Evolutionary conservation across 1,284 basidiomycete genomes (phyloP).

Genomic region (Chiua sp.): DNA sequence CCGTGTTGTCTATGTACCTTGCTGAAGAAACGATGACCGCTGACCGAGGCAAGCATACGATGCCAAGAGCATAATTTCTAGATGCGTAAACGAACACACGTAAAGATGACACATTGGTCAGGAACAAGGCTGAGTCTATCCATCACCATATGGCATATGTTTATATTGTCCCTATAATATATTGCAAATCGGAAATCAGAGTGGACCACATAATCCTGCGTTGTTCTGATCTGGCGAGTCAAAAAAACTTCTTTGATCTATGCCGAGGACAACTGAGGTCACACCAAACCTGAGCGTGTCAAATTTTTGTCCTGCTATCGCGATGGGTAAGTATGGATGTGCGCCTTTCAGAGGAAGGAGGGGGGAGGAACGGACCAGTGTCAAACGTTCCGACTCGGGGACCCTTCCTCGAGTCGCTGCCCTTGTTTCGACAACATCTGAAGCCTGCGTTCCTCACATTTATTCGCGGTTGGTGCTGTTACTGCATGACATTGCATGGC

Average conservation of each 20-base stretch:
- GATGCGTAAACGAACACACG: background rate
- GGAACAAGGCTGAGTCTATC: background rate
- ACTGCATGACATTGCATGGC: conserved; percentile 45
- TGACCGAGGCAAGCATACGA: background rate
- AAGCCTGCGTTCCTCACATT: conserved; percentile 64
- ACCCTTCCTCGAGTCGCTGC: conserved; percentile 59
- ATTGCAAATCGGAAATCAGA: background rate
- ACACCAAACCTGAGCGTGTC: background rate
- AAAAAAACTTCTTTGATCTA: background rate
- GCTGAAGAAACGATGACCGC: no score
- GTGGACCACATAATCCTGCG: background rate
- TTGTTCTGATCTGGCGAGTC: no score
- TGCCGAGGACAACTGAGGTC: background rate
- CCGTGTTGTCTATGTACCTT: no score
- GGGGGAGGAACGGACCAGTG: conserved; percentile 57
- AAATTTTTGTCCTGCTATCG: conserved; percentile 31
- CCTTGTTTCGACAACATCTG: conserved; percentile 68
- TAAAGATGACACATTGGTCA: no score
- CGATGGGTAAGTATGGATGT: background rate
- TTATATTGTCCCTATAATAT: background rate
- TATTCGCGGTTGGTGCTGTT: conserved; percentile 61
- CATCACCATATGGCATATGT: background rate
- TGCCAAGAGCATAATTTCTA: background rate
- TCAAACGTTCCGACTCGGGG: conserved; percentile 63
- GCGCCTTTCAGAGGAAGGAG: background rate